phyloP scores from a whole-genome alignment of 1,139 yeast species.

The Waltiozyma sp. region DNA sequence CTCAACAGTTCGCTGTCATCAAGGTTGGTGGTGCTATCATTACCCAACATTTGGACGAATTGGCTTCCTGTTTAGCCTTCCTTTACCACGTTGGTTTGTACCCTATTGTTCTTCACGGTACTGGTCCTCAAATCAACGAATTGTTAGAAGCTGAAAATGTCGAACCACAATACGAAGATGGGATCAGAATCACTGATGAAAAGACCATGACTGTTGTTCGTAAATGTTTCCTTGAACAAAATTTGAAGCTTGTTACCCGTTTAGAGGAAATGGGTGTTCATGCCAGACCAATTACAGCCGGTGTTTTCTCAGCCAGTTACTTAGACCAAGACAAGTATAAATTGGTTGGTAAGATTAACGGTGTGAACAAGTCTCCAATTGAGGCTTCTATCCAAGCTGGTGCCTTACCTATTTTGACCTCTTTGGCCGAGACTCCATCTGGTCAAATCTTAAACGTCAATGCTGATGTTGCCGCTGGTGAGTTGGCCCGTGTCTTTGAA shows the following conservation, averaged over 20 bases:
- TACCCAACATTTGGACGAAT: slow-evolving; percentile 83
- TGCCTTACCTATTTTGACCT: slow-evolving; percentile 89
- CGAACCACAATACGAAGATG: slow-evolving; percentile 92
- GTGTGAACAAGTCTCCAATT: slow-evolving; percentile 82
- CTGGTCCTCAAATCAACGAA: slow-evolving; percentile 97
- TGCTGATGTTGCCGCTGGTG: slow-evolving; percentile 99
- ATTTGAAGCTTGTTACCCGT: slow-evolving; percentile 88
- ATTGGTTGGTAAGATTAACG: slow-evolving; percentile 80
- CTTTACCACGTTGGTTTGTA: slow-evolving; percentile 94
- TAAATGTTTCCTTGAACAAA: slow-evolving; percentile 89
- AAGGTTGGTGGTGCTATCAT: slow-evolving; percentile 99
- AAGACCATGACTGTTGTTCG: slow-evolving; percentile 95
- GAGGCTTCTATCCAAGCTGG: slow-evolving; percentile 96
- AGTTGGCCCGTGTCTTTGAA: slow-evolving; percentile 90
- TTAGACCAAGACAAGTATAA: slow-evolving; percentile 85
- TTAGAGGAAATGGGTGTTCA: slow-evolving; percentile 93
- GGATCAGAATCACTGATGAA: slow-evolving; percentile 91
- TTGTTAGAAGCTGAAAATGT: slow-evolving; percentile 89
- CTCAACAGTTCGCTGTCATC: slow-evolving; percentile 95
- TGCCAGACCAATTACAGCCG: slow-evolving; percentile 97
- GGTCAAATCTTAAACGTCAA: slow-evolving; percentile 96
- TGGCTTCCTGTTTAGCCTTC: slow-evolving; percentile 93
- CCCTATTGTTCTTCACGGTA: slow-evolving; percentile 94
- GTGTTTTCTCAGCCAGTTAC: slow-evolving; percentile 91
- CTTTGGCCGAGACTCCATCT: slow-evolving; percentile 89